Evolutionary conservation across 1,139 yeast species (phyloP).

Genomic region (Diutina sp.): DNA sequence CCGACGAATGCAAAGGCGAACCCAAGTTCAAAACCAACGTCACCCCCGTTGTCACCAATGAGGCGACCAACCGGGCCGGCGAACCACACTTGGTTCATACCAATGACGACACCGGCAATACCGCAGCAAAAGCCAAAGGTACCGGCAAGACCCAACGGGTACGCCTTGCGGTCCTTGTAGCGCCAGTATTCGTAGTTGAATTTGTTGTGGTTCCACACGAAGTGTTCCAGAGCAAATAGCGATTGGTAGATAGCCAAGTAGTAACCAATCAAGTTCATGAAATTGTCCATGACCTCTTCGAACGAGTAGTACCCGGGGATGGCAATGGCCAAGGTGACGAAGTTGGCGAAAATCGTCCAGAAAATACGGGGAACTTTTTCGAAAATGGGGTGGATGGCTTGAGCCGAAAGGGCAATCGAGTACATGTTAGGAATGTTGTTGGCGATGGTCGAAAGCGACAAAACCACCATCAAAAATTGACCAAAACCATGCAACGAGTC

Average conservation of each 20-base stretch:
- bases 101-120: conserved; percentile 72
- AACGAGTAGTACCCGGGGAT: conserved; percentile 79
- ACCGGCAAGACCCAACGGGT: conserved; percentile 75
- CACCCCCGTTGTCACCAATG: conserved; percentile 69
- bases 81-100: conserved; percentile 84
- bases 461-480: conserved; percentile 72
- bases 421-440: conserved; percentile 91
- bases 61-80: conserved; percentile 49
- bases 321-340: conserved; percentile 68
- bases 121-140: conserved; percentile 70
- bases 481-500: conserved; percentile 83
- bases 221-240: conserved; percentile 64
- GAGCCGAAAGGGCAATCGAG: conserved; percentile 76
- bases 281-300: conserved; percentile 60
- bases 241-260: conserved; percentile 80
- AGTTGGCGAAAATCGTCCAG: conserved; percentile 73
- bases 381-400: conserved; percentile 67
- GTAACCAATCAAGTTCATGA: conserved; percentile 85
- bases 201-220: conserved; percentile 55
- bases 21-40: conserved; percentile 77
- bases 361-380: conserved; percentile 63
- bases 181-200: conserved; percentile 50
- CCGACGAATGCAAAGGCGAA: conserved; percentile 57
- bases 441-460: conserved; percentile 76
- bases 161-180: conserved; percentile 39